phyloP scores from a whole-genome alignment of 768 basidiomycete genomes.

The Dioszegia crocea region DNA sequence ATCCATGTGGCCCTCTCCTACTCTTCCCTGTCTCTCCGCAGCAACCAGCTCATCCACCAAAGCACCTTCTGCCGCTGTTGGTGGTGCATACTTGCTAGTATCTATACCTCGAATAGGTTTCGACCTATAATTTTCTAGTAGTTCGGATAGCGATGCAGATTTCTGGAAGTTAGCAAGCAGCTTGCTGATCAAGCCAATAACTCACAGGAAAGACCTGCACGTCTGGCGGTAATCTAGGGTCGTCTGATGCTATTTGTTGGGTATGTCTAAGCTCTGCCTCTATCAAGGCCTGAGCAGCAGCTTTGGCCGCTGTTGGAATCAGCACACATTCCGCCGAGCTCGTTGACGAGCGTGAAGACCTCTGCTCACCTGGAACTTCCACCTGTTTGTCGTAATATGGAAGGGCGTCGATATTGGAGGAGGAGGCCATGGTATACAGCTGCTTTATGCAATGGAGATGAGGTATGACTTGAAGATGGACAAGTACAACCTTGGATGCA shows the following conservation, averaged over 20 bases:
- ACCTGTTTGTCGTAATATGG: constrained; percentile 95
- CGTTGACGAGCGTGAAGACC: not conserved
- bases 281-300: constrained; percentile 38
- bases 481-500: too few species aligned
- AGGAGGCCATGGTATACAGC: constrained; percentile 15
- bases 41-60: constrained; percentile 34
- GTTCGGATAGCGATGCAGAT: constrained; percentile 25
- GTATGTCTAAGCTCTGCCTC: constrained; percentile 42
- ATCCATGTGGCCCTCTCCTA: constrained; percentile 45
- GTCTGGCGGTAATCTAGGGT: constrained; percentile 39
- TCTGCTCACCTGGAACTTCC: constrained; percentile 58
- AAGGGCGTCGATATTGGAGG: constrained; percentile 65
- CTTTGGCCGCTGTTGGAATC: constrained; percentile 25
- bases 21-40: constrained; percentile 36
- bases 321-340: not conserved
- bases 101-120: constrained; percentile 43
- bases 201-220: constrained; percentile 43
- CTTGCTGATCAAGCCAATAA: not conserved
- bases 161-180: constrained; percentile 34
- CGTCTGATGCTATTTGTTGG: constrained; percentile 26
- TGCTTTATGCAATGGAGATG: not conserved
- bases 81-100: constrained; percentile 33
- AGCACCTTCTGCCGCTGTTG: constrained; percentile 14
- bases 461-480: not conserved
- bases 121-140: constrained; percentile 28